phyloP scores from a whole-genome alignment of 2,329 filamentous ascomycete species.

The Pseudopithomyces maydicus region DNA sequence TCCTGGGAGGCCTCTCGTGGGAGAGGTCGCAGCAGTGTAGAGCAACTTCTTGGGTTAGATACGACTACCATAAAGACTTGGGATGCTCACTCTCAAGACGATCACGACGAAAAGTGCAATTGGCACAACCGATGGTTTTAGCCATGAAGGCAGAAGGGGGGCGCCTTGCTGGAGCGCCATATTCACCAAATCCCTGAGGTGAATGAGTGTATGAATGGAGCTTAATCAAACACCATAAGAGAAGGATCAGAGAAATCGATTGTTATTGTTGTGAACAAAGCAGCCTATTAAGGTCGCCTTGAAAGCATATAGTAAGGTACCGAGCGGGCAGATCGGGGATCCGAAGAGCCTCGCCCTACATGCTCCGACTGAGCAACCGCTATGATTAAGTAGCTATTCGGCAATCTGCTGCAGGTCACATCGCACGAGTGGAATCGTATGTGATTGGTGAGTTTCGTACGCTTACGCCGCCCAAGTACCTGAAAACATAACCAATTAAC shows the following conservation, averaged over 20 bases:
- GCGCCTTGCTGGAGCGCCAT: not conserved
- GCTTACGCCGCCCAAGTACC: not conserved
- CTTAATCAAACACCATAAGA: not conserved
- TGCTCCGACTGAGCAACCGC: not conserved
- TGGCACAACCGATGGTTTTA: not conserved
- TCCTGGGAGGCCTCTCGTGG: slow-evolving; percentile 29
- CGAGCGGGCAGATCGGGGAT: slow-evolving; percentile 5
- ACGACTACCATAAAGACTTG: not conserved
- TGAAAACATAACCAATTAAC: not conserved
- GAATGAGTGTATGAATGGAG: not conserved
- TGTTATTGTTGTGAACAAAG: not conserved
- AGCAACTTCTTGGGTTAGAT: slow-evolving; percentile 10
- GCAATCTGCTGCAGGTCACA: not conserved
- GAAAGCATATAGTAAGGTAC: not conserved
- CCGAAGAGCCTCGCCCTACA: slow-evolving; percentile 2
- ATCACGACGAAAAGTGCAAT: not conserved
- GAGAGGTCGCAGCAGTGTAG: slow-evolving; percentile 19
- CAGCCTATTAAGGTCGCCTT: not conserved
- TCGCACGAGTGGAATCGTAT: not conserved
- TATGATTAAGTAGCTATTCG: not conserved
- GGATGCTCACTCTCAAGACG: not conserved
- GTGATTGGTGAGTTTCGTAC: not conserved
- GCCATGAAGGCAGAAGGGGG: slow-evolving; percentile 1
- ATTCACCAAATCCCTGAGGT: not conserved
- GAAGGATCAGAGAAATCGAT: not conserved